A percentile compares a stretch with the other conserved stretches of the same genome.
Evolutionary conservation across 805 yeast genomes (phyloP).

Genomic region (Scheffersomyces coipomensis): DNA sequence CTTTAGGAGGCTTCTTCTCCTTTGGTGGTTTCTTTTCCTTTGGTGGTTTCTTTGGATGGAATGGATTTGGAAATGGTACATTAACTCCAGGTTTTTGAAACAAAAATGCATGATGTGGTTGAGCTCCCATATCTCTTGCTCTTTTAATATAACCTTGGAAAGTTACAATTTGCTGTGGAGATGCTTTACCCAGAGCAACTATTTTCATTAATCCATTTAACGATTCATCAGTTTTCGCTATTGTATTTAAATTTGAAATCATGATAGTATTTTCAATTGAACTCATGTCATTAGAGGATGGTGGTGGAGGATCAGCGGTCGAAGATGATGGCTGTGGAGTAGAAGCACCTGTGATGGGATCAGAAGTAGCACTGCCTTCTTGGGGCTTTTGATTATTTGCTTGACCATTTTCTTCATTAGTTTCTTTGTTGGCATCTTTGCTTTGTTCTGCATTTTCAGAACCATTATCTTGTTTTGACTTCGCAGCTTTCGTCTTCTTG

Average conservation of each 20-base stretch:
- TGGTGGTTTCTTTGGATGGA: constrained; percentile 2
- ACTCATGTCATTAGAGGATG: constrained; percentile 41
- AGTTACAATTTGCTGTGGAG: constrained; percentile 65
- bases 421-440: not conserved
- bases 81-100: constrained; percentile 10
- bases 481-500: not conserved
- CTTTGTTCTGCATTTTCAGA: constrained; percentile 6
- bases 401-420: not conserved
- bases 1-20: constrained; percentile 10
- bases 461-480: constrained; percentile 5
- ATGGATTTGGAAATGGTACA: constrained; percentile 2
- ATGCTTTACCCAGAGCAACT: constrained; percentile 82
- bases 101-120: constrained; percentile 36
- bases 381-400: constrained; percentile 4
- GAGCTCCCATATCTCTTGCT: constrained; percentile 76
- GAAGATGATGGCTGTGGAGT: not conserved
- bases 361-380: constrained; percentile 13
- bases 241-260: constrained; percentile 79
- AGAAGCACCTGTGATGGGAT: constrained; percentile 7
- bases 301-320: constrained; percentile 8
- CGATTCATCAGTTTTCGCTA: constrained; percentile 72
- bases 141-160: constrained; percentile 79
- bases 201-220: constrained; percentile 73
- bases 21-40: constrained; percentile 12
- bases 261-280: constrained; percentile 72